Evolutionary conservation across 352 stramenopile species (phyloP), one percentile per base, ranked within the genome.

Genomic region (Globisporangium camurandrum): DNA sequence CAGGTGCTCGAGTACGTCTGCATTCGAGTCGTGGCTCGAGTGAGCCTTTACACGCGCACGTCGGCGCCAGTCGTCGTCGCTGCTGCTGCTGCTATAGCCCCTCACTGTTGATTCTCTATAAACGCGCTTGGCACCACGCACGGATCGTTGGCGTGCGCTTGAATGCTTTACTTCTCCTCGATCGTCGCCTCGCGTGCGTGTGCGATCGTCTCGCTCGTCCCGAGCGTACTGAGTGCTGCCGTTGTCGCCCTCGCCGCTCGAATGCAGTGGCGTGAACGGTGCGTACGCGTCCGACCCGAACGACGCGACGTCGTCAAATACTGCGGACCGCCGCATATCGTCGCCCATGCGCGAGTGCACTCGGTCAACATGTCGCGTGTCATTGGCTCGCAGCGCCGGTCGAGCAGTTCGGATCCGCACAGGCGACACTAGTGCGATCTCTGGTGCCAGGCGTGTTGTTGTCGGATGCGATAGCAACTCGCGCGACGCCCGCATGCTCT

Each of bases 311-410:
- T 63, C 44, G 23, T 48, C 36, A 16, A 81, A 28, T 19, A 42
- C 55, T 31, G 56, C 44, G 1, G 61, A 62, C 11, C 67, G 78
- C 8, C 77, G 67, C 6, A 71, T 43, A 37, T 82, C 71, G 44
- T 79, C 65, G 27, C 61, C 77, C 58, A 83, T 40, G 14, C 75
- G 57, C 14, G 65, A 63, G 39, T 83, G 56, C 37, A 83, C 51
- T 23, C 79, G 41, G 31, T 37, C 39, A 1, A 9, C 9, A n/a
- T n/a, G 31, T 26, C 23, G 22, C 20, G 26, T 17, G 6, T 27
- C 16, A 14, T 40, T 20, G 17, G 4, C 22, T 20, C n/a, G 23
- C 20, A 34, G 1, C 30, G 8, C 8, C 30, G 14, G 30, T 12
- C 30, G 30, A 34, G 30, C 30, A 34, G 30, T 12, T 14, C 28